A percentile compares a stretch with the other conserved stretches of the same genome.
phyloP scores from a whole-genome alignment of 257 asterid species.

The Solanum chiquidenum region DNA sequence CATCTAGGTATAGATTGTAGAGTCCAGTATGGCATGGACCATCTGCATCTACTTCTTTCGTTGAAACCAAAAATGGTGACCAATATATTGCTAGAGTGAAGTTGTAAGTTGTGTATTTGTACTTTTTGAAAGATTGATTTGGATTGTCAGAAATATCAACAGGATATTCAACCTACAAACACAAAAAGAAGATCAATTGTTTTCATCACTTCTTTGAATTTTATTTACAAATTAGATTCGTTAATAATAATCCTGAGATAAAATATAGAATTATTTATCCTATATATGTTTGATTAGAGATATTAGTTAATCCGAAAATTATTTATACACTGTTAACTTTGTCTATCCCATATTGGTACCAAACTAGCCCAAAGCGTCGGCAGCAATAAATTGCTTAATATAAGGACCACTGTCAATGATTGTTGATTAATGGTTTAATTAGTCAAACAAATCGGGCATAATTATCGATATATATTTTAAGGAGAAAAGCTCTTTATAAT shows the following conservation, averaged over 20 bases:
- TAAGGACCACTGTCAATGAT: background rate
- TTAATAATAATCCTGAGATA: background rate
- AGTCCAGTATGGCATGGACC: constrained; percentile 26
- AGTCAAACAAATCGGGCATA: background rate
- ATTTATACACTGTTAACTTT: background rate
- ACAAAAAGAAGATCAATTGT: background rate
- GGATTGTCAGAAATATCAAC: constrained; percentile 28
- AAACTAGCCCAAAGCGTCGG: background rate
- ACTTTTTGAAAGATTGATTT: constrained; percentile 34
- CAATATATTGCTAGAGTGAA: constrained; percentile 44
- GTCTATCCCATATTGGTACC: background rate
- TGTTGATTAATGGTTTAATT: background rate
- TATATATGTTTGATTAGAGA: background rate
- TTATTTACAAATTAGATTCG: background rate
- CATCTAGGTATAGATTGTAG: constrained; percentile 51
- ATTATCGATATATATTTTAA: background rate
- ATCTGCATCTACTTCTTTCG: constrained; percentile 20
- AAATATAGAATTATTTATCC: background rate
- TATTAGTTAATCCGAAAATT: background rate
- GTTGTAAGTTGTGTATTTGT: constrained; percentile 33
- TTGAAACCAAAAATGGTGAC: constrained; percentile 43
- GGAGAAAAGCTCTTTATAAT: background rate
- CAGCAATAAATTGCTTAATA: background rate
- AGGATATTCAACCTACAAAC: constrained; percentile 46
- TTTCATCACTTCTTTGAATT: background rate